Conservation (phyloP, 805 yeast genomes). For the Candida khao-thaluensis region DNA sequence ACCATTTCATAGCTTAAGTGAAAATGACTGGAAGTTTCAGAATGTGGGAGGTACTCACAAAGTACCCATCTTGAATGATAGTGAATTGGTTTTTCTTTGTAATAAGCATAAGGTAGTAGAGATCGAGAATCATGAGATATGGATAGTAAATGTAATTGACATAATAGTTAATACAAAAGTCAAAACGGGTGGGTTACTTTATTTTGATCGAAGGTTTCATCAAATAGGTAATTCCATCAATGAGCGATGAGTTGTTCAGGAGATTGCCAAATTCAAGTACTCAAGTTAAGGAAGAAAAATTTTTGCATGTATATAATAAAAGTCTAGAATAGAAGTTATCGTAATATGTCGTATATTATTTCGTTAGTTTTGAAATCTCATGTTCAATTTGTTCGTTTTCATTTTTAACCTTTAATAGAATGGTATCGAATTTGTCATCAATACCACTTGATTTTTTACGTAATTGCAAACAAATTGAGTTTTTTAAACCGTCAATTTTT, state of each 20-base stretch:
- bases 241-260: neutral
- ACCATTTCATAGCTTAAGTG: conserved; percentile 48
- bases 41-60: conserved; percentile 20
- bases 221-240: conserved; percentile 33
- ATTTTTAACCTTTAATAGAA: conserved; percentile 30
- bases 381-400: conserved; percentile 7
- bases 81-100: conserved; percentile 65
- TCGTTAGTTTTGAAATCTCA: conserved; percentile 17
- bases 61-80: conserved; percentile 56
- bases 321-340: too few relatives aligned
- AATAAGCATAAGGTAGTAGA: conserved; percentile 48
- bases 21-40: conserved; percentile 33
- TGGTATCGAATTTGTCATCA: conserved; percentile 35
- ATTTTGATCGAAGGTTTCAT: conserved; percentile 64
- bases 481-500: conserved; percentile 28
- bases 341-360: conserved; percentile 11
- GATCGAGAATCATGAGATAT: conserved; percentile 85
- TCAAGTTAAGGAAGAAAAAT: too few relatives aligned
- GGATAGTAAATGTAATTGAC: conserved; percentile 78
- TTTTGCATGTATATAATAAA: conserved; percentile 2
- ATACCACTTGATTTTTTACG: conserved; percentile 24
- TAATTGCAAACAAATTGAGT: conserved; percentile 25
- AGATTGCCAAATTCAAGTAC: too few relatives aligned
- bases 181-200: conserved; percentile 60
- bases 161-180: conserved; percentile 33